Evolutionary conservation across 1,284 basidiomycete species (phyloP).

Genomic region (Irpex sp.): DNA sequence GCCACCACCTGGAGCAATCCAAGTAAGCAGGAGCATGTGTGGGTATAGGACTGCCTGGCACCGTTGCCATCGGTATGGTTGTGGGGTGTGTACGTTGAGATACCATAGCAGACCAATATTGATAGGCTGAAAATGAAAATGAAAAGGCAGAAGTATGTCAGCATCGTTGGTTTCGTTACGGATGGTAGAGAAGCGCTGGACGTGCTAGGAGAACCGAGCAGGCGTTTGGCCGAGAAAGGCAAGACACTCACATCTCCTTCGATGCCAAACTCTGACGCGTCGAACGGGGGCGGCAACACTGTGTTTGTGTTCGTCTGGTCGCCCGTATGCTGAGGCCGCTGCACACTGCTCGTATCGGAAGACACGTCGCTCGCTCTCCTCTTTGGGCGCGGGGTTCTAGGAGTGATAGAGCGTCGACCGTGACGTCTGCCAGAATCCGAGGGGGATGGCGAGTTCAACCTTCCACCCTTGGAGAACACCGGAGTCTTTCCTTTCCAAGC

Average conservation of each 20-base stretch:
- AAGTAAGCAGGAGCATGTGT: conserved; percentile 75
- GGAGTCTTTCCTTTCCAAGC: conserved; percentile 74
- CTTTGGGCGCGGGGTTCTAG: neutral
- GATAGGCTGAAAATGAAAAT: conserved; percentile 53
- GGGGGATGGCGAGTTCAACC: conserved; percentile 26
- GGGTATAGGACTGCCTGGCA: conserved; percentile 82
- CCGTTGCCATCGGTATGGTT: conserved; percentile 80
- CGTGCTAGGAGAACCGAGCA: conserved; percentile 5
- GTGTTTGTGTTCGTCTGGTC: neutral
- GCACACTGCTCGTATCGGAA: neutral
- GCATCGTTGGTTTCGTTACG: conserved; percentile 7
- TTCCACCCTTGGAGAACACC: conserved; percentile 27
- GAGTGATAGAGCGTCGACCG: neutral
- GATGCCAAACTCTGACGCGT: conserved; percentile 18
- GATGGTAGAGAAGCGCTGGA: conserved; percentile 9
- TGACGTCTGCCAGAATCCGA: conserved; percentile 8
- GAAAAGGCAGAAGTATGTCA: conserved; percentile 12
- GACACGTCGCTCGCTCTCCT: conserved; percentile 2
- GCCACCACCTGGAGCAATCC: conserved; percentile 76
- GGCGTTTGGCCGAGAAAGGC: neutral
- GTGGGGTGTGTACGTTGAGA: conserved; percentile 79
- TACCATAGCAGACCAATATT: conserved; percentile 85
- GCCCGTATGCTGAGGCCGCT: neutral
- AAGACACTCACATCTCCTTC: conserved; percentile 40
- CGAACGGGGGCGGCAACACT: conserved; percentile 8